Evolutionary conservation across 768 basidiomycete species (phyloP).

Genomic region (Trametes maxima): DNA sequence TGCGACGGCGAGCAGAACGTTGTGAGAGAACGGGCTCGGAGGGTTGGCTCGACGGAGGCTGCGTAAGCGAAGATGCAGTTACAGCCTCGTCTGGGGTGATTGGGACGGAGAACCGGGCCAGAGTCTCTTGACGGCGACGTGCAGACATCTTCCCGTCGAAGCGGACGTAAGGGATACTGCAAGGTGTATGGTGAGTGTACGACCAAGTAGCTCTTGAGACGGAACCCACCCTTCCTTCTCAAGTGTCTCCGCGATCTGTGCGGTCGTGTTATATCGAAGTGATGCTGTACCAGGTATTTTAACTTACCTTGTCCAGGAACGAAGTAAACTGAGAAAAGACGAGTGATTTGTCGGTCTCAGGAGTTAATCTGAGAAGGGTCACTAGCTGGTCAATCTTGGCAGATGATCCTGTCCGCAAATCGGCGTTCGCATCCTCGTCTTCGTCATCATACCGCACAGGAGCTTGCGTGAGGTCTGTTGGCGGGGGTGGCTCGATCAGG

Average conservation of each 20-base stretch:
- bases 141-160: constrained; percentile 91
- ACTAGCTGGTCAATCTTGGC: constrained; percentile 86
- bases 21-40: constrained; percentile 1
- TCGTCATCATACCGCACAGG: constrained; percentile 44
- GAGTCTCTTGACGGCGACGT: constrained; percentile 72
- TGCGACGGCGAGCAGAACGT: constrained; percentile 9
- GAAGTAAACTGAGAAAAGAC: constrained; percentile 92
- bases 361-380: constrained; percentile 69
- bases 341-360: constrained; percentile 72
- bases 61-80: constrained; percentile 1
- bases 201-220: not conserved
- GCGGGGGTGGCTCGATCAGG: constrained; percentile 63
- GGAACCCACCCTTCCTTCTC: constrained; percentile 60
- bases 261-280: not conserved
- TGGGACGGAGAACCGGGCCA: constrained; percentile 74
- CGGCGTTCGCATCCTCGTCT: constrained; percentile 42
- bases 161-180: constrained; percentile 72
- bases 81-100: constrained; percentile 40
- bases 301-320: constrained; percentile 73
- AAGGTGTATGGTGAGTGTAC: not conserved
- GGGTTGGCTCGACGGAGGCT: constrained; percentile 7
- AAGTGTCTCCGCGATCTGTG: constrained; percentile 68
- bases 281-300: not conserved
- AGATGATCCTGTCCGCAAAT: constrained; percentile 59
- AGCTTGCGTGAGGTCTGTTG: constrained; percentile 69